Evolutionary conservation across 805 yeast species (phyloP), one percentile per base, ranked within the genome.

Genomic region (Yarrowia sp.): DNA sequence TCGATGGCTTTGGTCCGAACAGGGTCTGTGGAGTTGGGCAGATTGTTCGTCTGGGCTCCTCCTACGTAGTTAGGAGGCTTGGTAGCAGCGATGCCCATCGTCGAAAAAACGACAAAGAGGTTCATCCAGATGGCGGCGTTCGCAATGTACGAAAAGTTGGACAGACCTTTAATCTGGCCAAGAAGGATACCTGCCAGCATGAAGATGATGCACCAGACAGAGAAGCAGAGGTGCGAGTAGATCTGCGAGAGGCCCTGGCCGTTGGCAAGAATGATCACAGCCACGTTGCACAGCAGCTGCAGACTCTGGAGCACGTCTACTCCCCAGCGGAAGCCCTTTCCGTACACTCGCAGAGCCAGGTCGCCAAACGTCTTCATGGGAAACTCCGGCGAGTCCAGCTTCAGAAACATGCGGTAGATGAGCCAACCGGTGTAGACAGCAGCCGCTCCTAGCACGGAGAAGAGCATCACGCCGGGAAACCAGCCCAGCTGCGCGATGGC

Each of bases 101-200:
- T 38, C 0, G 42, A 38, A 21, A 38, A 38, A 16, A 38, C 42
- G 9, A 38, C 42, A 38, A 38, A 38, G 8, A 38, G 42, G 22
- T 38, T 38, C 42, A 38, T 38, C 42, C 42, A 38, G 16, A 38
- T 38, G 42, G 42, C 42, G n/a, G 42, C 42, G 42, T 38, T 38
- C 25, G 42, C 42, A 14, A 38, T 21, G 16, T 38, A 38, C 10
- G 42, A 38, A 9, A 38, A 38, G 42, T 38, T 38, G 16, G 42
- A 38, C 25, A 38, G 42, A 1, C 42, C 42, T 16, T 21, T 21
- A 16, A 38, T 38, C 7, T 38, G 42, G 14, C 42, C 42, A 2
- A 38, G 42, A 6, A 38, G 42, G 14, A 38, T 38, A 21, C 42
- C 42, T 2, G 42, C 42, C 25, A 38, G 8, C 42, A 38, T 38